These are phyloP conservation scores for Lanzia echinophila DNA, from an alignment of 2,329 filamentous ascomycete species.

Conservation along the genomic window DNA sequence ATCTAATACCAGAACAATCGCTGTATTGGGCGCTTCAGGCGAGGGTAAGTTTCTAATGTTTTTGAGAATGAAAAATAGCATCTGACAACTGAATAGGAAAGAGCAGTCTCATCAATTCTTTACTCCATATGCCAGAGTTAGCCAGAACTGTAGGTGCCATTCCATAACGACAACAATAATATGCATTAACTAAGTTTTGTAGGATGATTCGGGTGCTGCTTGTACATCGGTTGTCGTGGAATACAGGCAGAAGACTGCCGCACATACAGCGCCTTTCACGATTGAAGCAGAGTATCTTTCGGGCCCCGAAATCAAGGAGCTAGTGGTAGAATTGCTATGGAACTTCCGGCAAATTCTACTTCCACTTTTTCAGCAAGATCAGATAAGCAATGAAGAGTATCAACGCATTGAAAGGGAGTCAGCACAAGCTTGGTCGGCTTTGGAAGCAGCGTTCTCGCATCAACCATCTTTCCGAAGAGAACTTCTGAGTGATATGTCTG, in stretches of 20 bases:
- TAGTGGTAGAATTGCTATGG: not conserved
- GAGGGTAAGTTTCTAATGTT: too few relatives aligned
- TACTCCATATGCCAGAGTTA: conserved; percentile 30
- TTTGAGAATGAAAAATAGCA: too few relatives aligned
- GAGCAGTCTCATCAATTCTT: conserved; percentile 33
- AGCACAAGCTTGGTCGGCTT: not conserved
- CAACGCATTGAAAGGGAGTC: not conserved
- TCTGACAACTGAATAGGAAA: conserved; percentile 21
- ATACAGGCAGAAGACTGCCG: conserved; percentile 27
- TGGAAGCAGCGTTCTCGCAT: not conserved
- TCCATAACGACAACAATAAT: conserved; percentile 1
- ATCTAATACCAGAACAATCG: not conserved
- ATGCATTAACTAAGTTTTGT: too few relatives aligned
- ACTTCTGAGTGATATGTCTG: not conserved
- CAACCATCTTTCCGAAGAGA: not conserved
- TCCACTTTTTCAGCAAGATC: not conserved
- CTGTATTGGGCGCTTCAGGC: conserved; percentile 1
- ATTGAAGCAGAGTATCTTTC: conserved; percentile 33
- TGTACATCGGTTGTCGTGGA: conserved; percentile 34
- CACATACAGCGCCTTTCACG: conserved; percentile 25
- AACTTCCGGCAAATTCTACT: not conserved
- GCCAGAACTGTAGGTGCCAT: conserved; percentile 20
- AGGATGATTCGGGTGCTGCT: conserved; percentile 30
- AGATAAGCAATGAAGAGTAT: not conserved
- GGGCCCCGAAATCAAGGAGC: not conserved